phyloP scores from a whole-genome alignment of 805 yeast species.

The Cyberlindnera xylosilytica region DNA sequence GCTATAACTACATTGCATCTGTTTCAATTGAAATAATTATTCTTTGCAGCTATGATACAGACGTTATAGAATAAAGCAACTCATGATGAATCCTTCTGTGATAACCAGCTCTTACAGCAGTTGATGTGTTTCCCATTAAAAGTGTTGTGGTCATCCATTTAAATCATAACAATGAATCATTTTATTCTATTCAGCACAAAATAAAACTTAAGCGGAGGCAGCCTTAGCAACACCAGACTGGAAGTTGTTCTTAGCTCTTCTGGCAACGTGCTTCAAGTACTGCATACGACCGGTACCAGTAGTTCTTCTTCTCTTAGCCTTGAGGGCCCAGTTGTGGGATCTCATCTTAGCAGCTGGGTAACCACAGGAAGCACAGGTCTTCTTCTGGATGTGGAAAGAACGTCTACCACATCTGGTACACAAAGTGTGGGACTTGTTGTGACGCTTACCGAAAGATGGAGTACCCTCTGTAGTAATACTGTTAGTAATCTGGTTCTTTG shows the following conservation, averaged over 20 bases:
- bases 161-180: constrained; percentile 14
- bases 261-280: constrained; percentile 93
- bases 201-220: constrained; percentile 53
- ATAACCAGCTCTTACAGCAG: not conserved
- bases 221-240: constrained; percentile 79
- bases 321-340: constrained; percentile 98
- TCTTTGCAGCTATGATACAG: constrained; percentile 10
- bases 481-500: constrained; percentile 30
- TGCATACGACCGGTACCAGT: constrained; percentile 99
- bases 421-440: constrained; percentile 98
- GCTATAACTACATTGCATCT: no score
- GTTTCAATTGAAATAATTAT: not conserved
- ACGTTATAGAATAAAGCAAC: constrained; percentile 1
- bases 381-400: constrained; percentile 99
- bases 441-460: constrained; percentile 99
- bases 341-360: constrained; percentile 99
- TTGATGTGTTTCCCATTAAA: no score
- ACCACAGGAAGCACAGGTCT: constrained; percentile 98
- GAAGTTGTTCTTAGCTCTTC: constrained; percentile 99
- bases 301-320: constrained; percentile 99
- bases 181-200: constrained; percentile 15
- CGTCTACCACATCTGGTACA: constrained; percentile 99
- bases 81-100: no score
- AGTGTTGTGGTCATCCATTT: constrained; percentile 12
- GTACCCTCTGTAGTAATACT: constrained; percentile 78